These are phyloP conservation scores for Wallemia hederae DNA, from an alignment of 1,284 basidiomycete species.

Conservation along the genomic window DNA sequence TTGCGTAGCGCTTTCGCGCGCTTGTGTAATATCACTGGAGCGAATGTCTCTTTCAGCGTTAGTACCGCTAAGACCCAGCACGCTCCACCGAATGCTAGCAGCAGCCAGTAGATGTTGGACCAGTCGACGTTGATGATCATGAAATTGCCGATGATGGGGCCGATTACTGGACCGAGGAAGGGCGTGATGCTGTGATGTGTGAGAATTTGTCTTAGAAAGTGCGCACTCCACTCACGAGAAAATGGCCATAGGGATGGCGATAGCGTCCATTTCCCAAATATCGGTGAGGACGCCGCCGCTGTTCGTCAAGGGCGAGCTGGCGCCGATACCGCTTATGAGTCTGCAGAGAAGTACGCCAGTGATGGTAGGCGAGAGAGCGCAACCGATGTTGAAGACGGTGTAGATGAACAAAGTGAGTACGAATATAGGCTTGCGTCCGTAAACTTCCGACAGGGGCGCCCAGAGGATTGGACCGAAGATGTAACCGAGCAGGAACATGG, in stretches of 20 bases:
- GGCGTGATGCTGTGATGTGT: slow-evolving; percentile 16
- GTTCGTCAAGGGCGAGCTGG: slow-evolving; percentile 28
- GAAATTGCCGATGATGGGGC: slow-evolving; percentile 22
- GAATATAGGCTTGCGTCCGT: slow-evolving; percentile 24
- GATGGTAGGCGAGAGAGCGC: slow-evolving; percentile 33
- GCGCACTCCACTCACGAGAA: neutral
- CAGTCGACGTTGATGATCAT: slow-evolving; percentile 20
- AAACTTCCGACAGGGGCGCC: slow-evolving; percentile 13
- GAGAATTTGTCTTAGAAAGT: neutral
- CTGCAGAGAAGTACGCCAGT: slow-evolving; percentile 31
- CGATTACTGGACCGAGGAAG: slow-evolving; percentile 24
- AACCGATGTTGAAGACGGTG: slow-evolving; percentile 31
- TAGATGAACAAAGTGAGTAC: slow-evolving; percentile 23
- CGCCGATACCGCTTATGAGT: slow-evolving; percentile 37
- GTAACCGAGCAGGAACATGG: slow-evolving; percentile 6
- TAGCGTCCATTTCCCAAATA: slow-evolving; percentile 19
- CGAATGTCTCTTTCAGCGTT: slow-evolving; percentile 29
- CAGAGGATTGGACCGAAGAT: slow-evolving; percentile 9
- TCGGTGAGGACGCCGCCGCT: slow-evolving; percentile 34
- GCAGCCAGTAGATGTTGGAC: slow-evolving; percentile 23
- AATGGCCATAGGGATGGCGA: neutral
- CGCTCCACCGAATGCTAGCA: slow-evolving; percentile 27
- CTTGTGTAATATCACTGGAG: slow-evolving; percentile 6
- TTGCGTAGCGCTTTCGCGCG: neutral
- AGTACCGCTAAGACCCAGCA: slow-evolving; percentile 21